These are phyloP conservation scores for Fusarium mexicanum DNA, from an alignment of 2,329 filamentous ascomycete genomes.

Conservation along the genomic window DNA sequence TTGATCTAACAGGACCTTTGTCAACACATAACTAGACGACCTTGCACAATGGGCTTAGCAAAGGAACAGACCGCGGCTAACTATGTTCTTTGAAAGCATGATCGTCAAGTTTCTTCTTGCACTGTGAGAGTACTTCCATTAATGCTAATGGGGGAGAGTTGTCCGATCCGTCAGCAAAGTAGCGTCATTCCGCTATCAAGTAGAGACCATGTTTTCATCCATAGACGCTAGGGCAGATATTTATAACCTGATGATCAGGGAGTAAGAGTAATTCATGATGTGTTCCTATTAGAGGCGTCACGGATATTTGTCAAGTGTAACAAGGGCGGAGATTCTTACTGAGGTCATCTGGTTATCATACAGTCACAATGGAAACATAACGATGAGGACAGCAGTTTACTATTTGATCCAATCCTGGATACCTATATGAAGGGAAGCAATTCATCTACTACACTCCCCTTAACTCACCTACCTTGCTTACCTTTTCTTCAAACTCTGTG, in stretches of 20 bases:
- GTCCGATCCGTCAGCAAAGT: no score
- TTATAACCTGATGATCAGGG: background rate
- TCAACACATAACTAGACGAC: background rate
- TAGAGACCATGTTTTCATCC: background rate
- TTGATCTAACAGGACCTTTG: background rate
- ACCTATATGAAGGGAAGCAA: fast-evolving
- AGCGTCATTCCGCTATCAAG: no score
- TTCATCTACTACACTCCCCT: no score
- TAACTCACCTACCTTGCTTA: background rate
- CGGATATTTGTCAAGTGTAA: fast-evolving
- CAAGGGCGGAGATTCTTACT: background rate
- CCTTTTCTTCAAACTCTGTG: background rate
- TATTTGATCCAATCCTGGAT: background rate
- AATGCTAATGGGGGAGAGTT: no score
- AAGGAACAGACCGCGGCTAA: background rate
- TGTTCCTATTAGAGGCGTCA: background rate
- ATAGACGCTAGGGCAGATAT: fast-evolving
- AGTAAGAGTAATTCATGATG: fast-evolving
- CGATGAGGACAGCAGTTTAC: background rate
- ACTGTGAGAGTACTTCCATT: background rate
- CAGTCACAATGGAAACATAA: background rate
- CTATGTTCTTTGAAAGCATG: background rate
- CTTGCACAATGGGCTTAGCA: background rate
- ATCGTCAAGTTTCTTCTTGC: fast-evolving
- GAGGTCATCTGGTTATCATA: background rate